Conservation (phyloP, 306 rosid genomes). For the Macrotyloma uniflorum region DNA sequence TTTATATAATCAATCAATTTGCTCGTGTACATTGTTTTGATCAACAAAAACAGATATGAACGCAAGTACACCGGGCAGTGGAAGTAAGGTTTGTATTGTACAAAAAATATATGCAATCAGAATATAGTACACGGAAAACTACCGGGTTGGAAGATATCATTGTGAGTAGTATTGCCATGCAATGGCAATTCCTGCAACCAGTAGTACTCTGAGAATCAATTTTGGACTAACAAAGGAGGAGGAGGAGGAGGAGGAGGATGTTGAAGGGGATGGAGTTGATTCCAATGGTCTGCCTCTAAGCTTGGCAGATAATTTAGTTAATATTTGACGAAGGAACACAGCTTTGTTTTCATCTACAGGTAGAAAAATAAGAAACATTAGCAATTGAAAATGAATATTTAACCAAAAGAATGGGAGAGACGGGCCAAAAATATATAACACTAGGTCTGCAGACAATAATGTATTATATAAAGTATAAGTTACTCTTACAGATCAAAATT, state of each 20-base stretch:
- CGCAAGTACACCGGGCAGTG: neutral
- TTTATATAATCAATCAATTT: constrained; percentile 22
- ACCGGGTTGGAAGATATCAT: constrained; percentile 44
- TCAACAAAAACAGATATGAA: constrained; percentile 13
- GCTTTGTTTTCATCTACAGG: constrained; percentile 59
- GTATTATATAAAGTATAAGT: constrained; percentile 1
- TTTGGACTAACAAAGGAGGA: constrained; percentile 57
- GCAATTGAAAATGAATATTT: constrained; percentile 22
- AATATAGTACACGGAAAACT: constrained; percentile 41
- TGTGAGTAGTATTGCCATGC: constrained; percentile 67
- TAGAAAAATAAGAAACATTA: constrained; percentile 28
- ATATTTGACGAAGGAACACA: constrained; percentile 36
- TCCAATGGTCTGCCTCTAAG: constrained; percentile 58
- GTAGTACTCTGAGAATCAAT: constrained; percentile 53
- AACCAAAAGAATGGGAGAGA: neutral
- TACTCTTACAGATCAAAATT: neutral
- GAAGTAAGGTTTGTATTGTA: constrained; percentile 41
- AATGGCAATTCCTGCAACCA: constrained; percentile 73
- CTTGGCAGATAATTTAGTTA: constrained; percentile 59
- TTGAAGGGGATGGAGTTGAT: constrained; percentile 41
- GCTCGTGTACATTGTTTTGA: constrained; percentile 19
- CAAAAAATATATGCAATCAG: constrained; percentile 25
- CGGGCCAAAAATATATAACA: neutral
- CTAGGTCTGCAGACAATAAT: neutral
- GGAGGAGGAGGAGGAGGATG: constrained; percentile 46